phyloP scores from a whole-genome alignment of 2,329 filamentous ascomycete genomes.

The Fusarium setosum region DNA sequence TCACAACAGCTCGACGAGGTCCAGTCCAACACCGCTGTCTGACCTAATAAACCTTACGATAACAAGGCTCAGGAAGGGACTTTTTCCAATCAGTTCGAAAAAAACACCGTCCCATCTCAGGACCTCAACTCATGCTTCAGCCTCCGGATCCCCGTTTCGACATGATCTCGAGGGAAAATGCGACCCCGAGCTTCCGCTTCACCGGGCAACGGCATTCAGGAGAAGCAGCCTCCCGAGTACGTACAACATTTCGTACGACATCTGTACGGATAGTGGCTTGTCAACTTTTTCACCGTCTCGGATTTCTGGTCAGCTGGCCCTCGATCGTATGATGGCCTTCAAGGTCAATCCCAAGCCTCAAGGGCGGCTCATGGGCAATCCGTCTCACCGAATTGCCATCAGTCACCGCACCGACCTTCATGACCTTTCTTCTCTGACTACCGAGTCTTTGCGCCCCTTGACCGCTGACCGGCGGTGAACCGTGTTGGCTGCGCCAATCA shows the following conservation, averaged over 20 bases:
- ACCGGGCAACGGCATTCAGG: conserved; percentile 7
- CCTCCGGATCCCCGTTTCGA: conserved; percentile 3
- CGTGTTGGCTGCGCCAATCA: conserved; percentile 31
- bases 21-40: conserved; percentile 2
- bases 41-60: neutral
- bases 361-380: conserved; percentile 4
- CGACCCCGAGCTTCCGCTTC: conserved; percentile 3
- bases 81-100: neutral
- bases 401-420: conserved; percentile 16
- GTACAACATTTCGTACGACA: conserved; percentile 38
- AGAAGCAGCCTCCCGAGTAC: conserved; percentile 19
- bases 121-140: conserved; percentile 8
- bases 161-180: neutral
- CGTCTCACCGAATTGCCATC: conserved; percentile 12
- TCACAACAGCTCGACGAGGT: neutral
- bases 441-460: conserved; percentile 17
- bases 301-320: conserved; percentile 36
- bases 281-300: conserved; percentile 38
- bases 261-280: conserved; percentile 33
- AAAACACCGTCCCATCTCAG: neutral
- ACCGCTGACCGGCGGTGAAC: conserved; percentile 39
- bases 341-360: conserved; percentile 16
- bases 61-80: neutral
- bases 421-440: neutral
- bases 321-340: conserved; percentile 38